A percentile compares a stretch with the other conserved stretches of the same genome.
Conservation (phyloP, 257 asterid species). For the Buddleja alternifolia region DNA sequence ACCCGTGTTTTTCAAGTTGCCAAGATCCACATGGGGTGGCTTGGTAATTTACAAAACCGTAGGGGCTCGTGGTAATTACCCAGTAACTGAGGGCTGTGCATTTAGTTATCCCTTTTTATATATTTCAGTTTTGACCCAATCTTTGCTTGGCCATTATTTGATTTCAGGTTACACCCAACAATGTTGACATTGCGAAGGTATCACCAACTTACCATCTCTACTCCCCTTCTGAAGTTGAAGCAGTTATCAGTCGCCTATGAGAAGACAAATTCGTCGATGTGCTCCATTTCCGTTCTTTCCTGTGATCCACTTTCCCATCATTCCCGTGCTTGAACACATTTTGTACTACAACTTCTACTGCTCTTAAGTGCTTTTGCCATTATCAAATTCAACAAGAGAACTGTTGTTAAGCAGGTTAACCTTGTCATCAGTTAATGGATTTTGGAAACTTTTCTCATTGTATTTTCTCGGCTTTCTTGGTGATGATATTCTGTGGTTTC, state of each 20-base stretch:
- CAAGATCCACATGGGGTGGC: too few relatives aligned
- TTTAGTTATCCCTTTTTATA: not conserved
- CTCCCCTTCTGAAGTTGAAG: slow-evolving; percentile 83
- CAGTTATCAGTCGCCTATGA: slow-evolving; percentile 71
- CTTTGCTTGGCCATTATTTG: not conserved
- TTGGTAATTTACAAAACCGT: too few relatives aligned
- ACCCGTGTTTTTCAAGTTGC: too few relatives aligned
- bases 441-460: not conserved
- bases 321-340: slow-evolving; percentile 12
- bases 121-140: not conserved
- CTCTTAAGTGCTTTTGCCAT: not conserved
- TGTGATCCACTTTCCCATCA: not conserved
- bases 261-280: slow-evolving; percentile 22
- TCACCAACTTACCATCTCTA: slow-evolving; percentile 84
- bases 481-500: not conserved
- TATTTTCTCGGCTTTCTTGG: not conserved
- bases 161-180: slow-evolving; percentile 85
- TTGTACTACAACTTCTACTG: slow-evolving; percentile 2
- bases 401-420: slow-evolving; percentile 16
- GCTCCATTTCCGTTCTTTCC: slow-evolving; percentile 16
- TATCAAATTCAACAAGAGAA: slow-evolving; percentile 16
- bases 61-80: too few relatives aligned
- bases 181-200: slow-evolving; percentile 90
- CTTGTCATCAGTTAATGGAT: not conserved
- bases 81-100: too few relatives aligned